A percentile compares a stretch with the other conserved stretches of the same genome.
These are phyloP conservation scores for Zhuliangozyma blackwelliae DNA, from an alignment of 1,139 yeast genomes.

Conservation along the genomic window DNA sequence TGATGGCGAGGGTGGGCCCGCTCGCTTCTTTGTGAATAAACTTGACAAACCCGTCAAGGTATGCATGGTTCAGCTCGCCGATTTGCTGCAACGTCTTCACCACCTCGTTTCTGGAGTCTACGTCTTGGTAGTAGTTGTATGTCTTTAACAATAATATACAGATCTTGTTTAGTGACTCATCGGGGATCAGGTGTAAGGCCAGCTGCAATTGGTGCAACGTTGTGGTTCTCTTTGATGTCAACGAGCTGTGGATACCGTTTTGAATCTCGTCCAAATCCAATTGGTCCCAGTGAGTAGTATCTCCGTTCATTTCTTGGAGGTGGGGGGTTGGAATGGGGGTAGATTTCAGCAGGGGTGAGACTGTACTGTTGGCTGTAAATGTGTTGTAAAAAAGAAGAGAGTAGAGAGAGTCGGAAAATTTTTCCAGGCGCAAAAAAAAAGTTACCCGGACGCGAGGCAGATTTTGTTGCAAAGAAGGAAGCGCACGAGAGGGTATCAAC, in stretches of 20 bases:
- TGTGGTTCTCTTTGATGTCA: constrained; percentile 31
- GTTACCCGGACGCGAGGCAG: too few species aligned
- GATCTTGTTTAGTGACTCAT: constrained; percentile 17
- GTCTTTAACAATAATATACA: constrained; percentile 36
- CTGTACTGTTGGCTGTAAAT: too few species aligned
- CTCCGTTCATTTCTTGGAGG: not conserved
- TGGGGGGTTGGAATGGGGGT: too few species aligned
- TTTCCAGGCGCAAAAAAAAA: too few species aligned
- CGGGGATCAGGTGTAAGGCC: constrained; percentile 14
- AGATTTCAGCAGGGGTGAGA: too few species aligned
- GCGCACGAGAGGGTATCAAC: too few species aligned
- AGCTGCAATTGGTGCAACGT: constrained; percentile 17
- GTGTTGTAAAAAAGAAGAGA: too few species aligned
- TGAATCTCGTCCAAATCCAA: constrained; percentile 14
- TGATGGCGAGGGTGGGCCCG: constrained; percentile 39
- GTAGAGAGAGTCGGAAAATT: too few species aligned
- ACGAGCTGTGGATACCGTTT: constrained; percentile 27
- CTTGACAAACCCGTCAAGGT: constrained; percentile 29
- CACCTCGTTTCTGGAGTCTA: constrained; percentile 41
- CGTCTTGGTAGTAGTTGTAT: constrained; percentile 49
- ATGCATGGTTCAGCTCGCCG: constrained; percentile 25
- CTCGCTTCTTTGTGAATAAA: constrained; percentile 34
- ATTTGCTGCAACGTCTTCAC: constrained; percentile 32
- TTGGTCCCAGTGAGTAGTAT: constrained; percentile 10
- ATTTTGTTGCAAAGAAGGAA: too few species aligned